Conservation (phyloP, 1,284 basidiomycete species). For the Ustilago nuda region DNA sequence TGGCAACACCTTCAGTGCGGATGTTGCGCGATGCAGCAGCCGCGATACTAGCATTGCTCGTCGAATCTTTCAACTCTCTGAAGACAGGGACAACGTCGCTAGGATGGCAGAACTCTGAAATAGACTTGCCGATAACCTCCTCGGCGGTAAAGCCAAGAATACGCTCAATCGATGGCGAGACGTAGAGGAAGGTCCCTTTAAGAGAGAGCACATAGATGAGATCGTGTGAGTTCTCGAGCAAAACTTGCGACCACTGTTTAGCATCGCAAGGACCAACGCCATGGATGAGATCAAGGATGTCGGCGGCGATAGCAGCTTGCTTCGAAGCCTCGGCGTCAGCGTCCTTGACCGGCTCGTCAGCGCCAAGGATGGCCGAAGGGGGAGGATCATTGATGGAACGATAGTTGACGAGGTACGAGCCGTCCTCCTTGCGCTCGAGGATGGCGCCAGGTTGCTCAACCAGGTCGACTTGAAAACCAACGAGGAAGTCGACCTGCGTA, state of each 20-base stretch:
- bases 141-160: slow-evolving; percentile 71
- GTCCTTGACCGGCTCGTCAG: slow-evolving; percentile 43
- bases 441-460: slow-evolving; percentile 87
- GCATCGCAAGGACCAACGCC: slow-evolving; percentile 51
- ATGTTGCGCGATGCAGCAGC: slow-evolving; percentile 60
- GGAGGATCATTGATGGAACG: slow-evolving; percentile 52
- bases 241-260: slow-evolving; percentile 59
- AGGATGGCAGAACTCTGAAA: slow-evolving; percentile 82
- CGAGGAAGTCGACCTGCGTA: slow-evolving; percentile 80
- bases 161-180: slow-evolving; percentile 74
- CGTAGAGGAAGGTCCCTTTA: slow-evolving; percentile 92
- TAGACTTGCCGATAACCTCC: slow-evolving; percentile 84
- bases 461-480: slow-evolving; percentile 86
- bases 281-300: slow-evolving; percentile 49
- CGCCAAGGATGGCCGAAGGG: slow-evolving; percentile 30
- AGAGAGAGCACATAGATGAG: slow-evolving; percentile 90
- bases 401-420: slow-evolving; percentile 65
- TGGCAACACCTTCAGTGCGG: slow-evolving; percentile 54
- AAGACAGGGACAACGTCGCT: slow-evolving; percentile 90
- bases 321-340: slow-evolving; percentile 46
- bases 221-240: slow-evolving; percentile 72
- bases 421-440: slow-evolving; percentile 71
- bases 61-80: slow-evolving; percentile 88
- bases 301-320: slow-evolving; percentile 50
- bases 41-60: slow-evolving; percentile 69